Evolutionary conservation across 495 filamentous ascomycete species (phyloP).

Genomic region (Choiromyces venosus): DNA sequence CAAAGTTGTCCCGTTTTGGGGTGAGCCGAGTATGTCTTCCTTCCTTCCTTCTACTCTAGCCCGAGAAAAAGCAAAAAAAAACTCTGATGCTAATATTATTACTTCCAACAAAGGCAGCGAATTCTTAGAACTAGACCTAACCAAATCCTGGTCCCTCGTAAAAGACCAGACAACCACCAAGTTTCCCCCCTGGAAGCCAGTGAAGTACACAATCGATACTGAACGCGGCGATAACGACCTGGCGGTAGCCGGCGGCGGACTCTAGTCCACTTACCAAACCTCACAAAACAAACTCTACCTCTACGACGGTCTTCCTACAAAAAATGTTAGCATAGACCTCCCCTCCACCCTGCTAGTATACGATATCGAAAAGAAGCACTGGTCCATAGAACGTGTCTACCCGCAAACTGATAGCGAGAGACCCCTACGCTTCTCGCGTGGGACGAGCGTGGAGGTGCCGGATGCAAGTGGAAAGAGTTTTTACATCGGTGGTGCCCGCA

Average conservation of each 20-base stretch:
- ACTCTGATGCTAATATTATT: background rate
- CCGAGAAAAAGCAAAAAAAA: background rate
- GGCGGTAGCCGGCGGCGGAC: background rate
- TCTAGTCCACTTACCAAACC: background rate
- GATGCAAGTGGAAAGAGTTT: conserved; percentile 1
- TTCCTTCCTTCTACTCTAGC: too few species aligned
- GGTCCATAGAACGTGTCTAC: background rate
- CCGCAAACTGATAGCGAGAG: background rate
- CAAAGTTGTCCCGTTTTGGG: background rate
- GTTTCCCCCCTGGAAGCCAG: background rate
- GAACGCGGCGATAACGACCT: background rate
- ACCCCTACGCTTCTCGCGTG: background rate
- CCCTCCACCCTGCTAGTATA: background rate
- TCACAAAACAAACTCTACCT: conserved; percentile 7
- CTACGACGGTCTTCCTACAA: conserved; percentile 12
- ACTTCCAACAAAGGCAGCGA: conserved; percentile 9
- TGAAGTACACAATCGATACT: background rate
- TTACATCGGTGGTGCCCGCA: conserved; percentile 6
- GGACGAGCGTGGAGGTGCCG: conserved; percentile 6
- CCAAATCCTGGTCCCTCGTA: background rate
- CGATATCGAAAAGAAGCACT: background rate
- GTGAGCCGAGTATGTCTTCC: conserved; percentile 11
- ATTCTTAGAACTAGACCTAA: conserved; percentile 6
- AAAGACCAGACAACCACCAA: background rate
- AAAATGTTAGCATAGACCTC: background rate